Evolutionary conservation across 495 filamentous ascomycete species (phyloP).

Genomic region (Penicillium egyptiacum): DNA sequence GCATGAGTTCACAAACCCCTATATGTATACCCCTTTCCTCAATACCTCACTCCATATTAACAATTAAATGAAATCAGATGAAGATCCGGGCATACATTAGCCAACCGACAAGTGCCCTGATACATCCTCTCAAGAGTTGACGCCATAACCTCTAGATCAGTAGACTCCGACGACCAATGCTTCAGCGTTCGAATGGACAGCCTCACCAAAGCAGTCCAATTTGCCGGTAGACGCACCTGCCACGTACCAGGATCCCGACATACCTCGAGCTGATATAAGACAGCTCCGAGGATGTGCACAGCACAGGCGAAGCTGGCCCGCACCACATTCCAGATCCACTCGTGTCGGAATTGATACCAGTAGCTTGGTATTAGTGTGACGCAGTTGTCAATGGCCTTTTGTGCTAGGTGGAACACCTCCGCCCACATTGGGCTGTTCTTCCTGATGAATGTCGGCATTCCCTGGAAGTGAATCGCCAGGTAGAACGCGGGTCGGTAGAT

Average conservation of each 20-base stretch:
- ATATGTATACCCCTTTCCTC: not conserved
- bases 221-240: constrained; percentile 17
- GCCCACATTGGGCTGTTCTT: constrained; percentile 14
- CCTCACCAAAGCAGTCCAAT: constrained; percentile 26
- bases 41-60: not conserved
- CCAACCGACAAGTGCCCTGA: constrained; percentile 27
- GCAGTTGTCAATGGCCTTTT: constrained; percentile 27
- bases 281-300: constrained; percentile 24
- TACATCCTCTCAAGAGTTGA: constrained; percentile 29
- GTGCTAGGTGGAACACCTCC: constrained; percentile 18
- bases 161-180: constrained; percentile 23
- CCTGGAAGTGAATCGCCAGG: constrained; percentile 25
- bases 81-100: constrained; percentile 15
- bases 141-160: constrained; percentile 29
- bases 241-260: constrained; percentile 9
- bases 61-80: constrained; percentile 8
- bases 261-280: constrained; percentile 17
- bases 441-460: constrained; percentile 20
- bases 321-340: constrained; percentile 29
- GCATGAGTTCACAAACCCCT: not conserved
- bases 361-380: constrained; percentile 23
- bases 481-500: constrained; percentile 32
- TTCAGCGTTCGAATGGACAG: constrained; percentile 23
- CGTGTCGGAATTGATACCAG: constrained; percentile 31
- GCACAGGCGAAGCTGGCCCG: constrained; percentile 21